Percentiles rank a stretch among this genome's conserved stretches.
These are phyloP conservation scores for Ganoderma resinaceum DNA, from an alignment of 1,284 basidiomycete species.

Conservation along the genomic window DNA sequence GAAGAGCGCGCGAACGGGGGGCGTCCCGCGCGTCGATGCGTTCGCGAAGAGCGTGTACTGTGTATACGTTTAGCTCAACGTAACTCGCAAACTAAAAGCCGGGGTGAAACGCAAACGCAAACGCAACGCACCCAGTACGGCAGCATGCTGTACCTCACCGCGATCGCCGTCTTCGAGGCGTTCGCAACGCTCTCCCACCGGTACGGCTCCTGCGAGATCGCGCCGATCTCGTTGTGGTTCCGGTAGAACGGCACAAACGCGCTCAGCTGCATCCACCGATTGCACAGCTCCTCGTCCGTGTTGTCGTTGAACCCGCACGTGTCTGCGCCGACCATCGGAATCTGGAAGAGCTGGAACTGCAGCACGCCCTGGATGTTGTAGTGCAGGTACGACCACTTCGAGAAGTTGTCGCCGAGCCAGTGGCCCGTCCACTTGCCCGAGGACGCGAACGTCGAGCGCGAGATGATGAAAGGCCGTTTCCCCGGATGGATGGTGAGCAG, in stretches of 20 bases:
- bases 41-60: slow-evolving; percentile 80
- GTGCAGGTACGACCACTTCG: slow-evolving; percentile 68
- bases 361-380: slow-evolving; percentile 72
- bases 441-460: slow-evolving; percentile 70
- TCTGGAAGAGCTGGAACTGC: slow-evolving; percentile 80
- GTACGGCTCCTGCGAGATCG: slow-evolving; percentile 76
- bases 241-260: slow-evolving; percentile 79
- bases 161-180: slow-evolving; percentile 73
- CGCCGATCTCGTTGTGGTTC: slow-evolving; percentile 70
- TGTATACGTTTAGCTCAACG: too few relatives aligned
- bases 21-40: slow-evolving; percentile 66
- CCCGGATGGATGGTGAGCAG: slow-evolving; percentile 57
- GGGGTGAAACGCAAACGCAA: slow-evolving; percentile 46
- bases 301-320: slow-evolving; percentile 68
- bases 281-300: slow-evolving; percentile 77
- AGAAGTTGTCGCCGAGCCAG: slow-evolving; percentile 65
- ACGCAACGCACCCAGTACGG: slow-evolving; percentile 78
- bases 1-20: slow-evolving; percentile 77
- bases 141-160: slow-evolving; percentile 70
- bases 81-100: slow-evolving; percentile 6
- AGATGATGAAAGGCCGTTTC: slow-evolving; percentile 71
- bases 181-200: slow-evolving; percentile 79
- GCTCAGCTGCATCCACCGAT: slow-evolving; percentile 82
- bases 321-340: slow-evolving; percentile 78
- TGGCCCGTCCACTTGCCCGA: slow-evolving; percentile 70